These are phyloP conservation scores for Globisporangium rhizosaccharum DNA, from an alignment of 352 stramenopile species.

Conservation along the genomic window DNA sequence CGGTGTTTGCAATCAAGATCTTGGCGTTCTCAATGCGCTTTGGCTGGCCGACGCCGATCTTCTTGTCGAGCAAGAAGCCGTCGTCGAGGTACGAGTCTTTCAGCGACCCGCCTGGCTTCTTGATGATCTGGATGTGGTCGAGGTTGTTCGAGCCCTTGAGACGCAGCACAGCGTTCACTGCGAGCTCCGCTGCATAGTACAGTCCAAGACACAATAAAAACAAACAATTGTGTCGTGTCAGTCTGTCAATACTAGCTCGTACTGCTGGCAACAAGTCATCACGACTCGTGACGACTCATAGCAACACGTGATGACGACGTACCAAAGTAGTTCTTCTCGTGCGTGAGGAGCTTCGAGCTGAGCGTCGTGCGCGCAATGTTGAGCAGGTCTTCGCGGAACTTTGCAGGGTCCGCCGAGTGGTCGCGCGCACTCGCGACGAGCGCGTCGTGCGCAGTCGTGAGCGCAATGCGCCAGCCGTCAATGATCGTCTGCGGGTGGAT, in stretches of 20 bases:
- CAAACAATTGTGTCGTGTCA: not conserved
- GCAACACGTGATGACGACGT: constrained; percentile 2
- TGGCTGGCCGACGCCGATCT: constrained; percentile 93
- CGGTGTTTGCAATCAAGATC: constrained; percentile 98
- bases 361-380: constrained; percentile 98
- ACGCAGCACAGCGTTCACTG: constrained; percentile 95
- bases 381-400: constrained; percentile 94
- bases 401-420: constrained; percentile 65
- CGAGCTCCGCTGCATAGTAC: constrained; percentile 64
- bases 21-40: constrained; percentile 97
- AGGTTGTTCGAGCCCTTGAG: constrained; percentile 94
- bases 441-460: constrained; percentile 86
- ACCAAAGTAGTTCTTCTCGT: constrained; percentile 98
- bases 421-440: constrained; percentile 84
- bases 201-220: not conserved
- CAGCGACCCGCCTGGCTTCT: constrained; percentile 95
- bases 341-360: constrained; percentile 96
- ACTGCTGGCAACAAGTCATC: too few relatives aligned
- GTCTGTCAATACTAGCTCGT: not conserved
- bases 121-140: constrained; percentile 99
- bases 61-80: constrained; percentile 98
- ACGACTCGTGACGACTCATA: not conserved
- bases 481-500: constrained; percentile 99
- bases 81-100: constrained; percentile 98
- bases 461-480: constrained; percentile 95